A percentile compares a stretch with the other conserved stretches of the same genome.
phyloP scores from a whole-genome alignment of 768 basidiomycete genomes.

The Dendrothele bispora region DNA sequence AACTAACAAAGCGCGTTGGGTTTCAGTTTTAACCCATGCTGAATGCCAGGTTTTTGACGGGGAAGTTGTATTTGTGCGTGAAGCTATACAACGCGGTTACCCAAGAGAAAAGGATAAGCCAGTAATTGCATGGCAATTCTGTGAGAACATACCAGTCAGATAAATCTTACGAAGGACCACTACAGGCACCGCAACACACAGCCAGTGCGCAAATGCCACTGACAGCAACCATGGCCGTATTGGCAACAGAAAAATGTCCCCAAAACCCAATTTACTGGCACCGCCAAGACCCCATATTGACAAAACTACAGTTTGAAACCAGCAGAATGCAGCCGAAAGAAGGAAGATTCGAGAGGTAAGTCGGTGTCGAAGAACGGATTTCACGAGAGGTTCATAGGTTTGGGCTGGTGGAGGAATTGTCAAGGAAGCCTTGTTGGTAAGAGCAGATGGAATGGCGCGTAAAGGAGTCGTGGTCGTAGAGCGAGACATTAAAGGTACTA shows the following conservation, averaged over 20 bases:
- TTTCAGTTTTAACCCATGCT: conserved; percentile 48
- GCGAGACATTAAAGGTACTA: conserved; percentile 6
- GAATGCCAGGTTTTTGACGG: conserved; percentile 47
- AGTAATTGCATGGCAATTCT: background rate
- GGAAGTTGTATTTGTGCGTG: conserved; percentile 49
- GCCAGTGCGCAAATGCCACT: conserved; percentile 46
- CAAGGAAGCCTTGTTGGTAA: conserved; percentile 50
- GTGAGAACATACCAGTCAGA: conserved; percentile 46
- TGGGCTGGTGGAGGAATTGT: conserved; percentile 57
- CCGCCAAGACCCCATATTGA: conserved; percentile 45
- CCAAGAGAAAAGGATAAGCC: background rate
- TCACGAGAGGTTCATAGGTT: conserved; percentile 66
- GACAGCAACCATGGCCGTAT: conserved; percentile 45
- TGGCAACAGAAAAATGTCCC: conserved; percentile 32
- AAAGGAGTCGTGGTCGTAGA: conserved; percentile 33
- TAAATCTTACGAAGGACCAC: conserved; percentile 57
- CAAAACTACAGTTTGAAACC: conserved; percentile 41
- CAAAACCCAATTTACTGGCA: conserved; percentile 24
- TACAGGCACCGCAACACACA: conserved; percentile 52
- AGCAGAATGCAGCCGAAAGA: conserved; percentile 48
- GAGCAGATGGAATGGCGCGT: conserved; percentile 47
- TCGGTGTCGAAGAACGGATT: conserved; percentile 59
- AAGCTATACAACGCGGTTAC: conserved; percentile 30
- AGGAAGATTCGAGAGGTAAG: conserved; percentile 55
- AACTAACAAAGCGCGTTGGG: conserved; percentile 40